Evolutionary conservation across 2,329 filamentous ascomycete genomes (phyloP).

Genomic region (Colletotrichum agaves): DNA sequence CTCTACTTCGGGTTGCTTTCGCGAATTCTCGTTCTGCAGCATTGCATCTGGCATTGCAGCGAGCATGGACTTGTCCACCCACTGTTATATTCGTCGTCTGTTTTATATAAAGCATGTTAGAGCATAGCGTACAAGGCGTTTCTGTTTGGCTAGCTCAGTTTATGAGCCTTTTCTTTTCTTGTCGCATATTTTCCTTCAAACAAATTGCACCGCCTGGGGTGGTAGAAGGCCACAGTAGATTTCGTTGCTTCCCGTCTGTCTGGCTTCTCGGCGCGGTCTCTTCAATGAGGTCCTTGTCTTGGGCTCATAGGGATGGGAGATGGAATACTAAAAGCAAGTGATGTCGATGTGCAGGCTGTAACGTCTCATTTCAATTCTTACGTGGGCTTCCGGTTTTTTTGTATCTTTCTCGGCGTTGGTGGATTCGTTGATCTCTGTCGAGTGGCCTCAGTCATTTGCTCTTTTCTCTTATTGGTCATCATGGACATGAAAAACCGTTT

Average conservation of each 20-base stretch:
- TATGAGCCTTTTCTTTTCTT: conserved; percentile 37
- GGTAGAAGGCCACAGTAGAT: conserved; percentile 36
- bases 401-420: conserved; percentile 25
- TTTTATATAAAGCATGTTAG: conserved; percentile 44
- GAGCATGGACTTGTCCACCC: conserved; percentile 32
- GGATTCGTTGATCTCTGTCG: conserved; percentile 11
- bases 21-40: conserved; percentile 26
- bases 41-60: conserved; percentile 33
- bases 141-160: conserved; percentile 37
- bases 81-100: conserved; percentile 37
- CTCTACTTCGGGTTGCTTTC: conserved; percentile 31
- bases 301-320: conserved; percentile 31
- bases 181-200: conserved; percentile 30
- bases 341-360: conserved; percentile 25
- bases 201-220: conserved; percentile 30
- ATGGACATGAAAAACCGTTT: conserved; percentile 29
- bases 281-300: conserved; percentile 19
- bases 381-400: not conserved
- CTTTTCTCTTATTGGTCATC: conserved; percentile 19
- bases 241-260: conserved; percentile 32
- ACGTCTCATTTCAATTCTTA: conserved; percentile 4
- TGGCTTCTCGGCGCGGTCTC: conserved; percentile 32
- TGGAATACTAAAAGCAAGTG: conserved; percentile 32
- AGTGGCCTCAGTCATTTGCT: conserved; percentile 15
- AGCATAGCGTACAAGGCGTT: conserved; percentile 56